Conservation (phyloP, 768 basidiomycete genomes). For the Lenzites betulinus region DNA sequence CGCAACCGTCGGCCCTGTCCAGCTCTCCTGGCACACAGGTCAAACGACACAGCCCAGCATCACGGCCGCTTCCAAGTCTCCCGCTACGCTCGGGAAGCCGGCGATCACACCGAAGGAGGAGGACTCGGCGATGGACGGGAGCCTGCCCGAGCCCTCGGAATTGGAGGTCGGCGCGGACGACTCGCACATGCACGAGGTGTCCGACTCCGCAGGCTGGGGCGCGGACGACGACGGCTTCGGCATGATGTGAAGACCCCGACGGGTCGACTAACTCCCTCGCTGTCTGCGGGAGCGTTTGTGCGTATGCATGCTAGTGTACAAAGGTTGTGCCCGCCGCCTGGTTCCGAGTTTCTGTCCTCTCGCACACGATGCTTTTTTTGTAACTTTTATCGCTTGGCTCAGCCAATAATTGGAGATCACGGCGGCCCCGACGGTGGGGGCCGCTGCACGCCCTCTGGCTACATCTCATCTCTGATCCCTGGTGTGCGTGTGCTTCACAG, state of each 20-base stretch:
- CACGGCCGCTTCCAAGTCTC: constrained; percentile 8
- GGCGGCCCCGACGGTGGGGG: background rate
- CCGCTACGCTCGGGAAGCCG: constrained; percentile 15
- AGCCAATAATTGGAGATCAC: constrained; percentile 1
- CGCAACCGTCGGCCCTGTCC: constrained; percentile 63
- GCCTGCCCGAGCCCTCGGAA: constrained; percentile 28
- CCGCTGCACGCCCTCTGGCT: background rate
- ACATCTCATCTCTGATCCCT: background rate
- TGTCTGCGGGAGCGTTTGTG: background rate
- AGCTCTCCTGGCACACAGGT: constrained; percentile 65
- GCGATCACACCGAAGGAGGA: constrained; percentile 24
- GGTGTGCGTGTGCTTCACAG: background rate
- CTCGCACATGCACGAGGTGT: constrained; percentile 50
- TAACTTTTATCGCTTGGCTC: constrained; percentile 10
- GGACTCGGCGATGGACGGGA: constrained; percentile 27
- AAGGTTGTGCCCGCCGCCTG: background rate
- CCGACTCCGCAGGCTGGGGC: constrained; percentile 71
- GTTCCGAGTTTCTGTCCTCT: background rate
- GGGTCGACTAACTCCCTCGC: background rate
- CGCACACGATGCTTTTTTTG: background rate
- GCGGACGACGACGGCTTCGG: constrained; percentile 77
- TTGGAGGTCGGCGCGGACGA: constrained; percentile 30
- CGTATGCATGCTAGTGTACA: background rate
- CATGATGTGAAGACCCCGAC: constrained; percentile 43
- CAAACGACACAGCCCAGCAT: constrained; percentile 18